Evolutionary conservation across 139 green algal genomes (phyloP).

Genomic region (Haematococcus lacustris): DNA sequence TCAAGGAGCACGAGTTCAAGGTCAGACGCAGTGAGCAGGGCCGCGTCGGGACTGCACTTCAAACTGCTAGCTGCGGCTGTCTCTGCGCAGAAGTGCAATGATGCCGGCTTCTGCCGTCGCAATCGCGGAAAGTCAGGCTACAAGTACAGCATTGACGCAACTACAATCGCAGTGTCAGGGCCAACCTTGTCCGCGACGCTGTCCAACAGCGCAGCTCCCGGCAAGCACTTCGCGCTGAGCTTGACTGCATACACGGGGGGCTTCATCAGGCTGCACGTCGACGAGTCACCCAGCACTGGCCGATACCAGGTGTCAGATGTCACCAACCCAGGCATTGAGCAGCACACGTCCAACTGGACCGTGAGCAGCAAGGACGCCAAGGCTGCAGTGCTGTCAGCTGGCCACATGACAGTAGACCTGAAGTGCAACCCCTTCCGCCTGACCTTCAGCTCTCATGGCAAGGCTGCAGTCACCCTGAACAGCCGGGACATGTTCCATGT

Average conservation of each 20-base stretch:
- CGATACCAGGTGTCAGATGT: too few species aligned
- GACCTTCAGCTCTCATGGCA: constrained; percentile 31
- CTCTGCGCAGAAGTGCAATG: constrained; percentile 82
- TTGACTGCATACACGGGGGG: constrained; percentile 57
- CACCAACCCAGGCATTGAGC: too few species aligned
- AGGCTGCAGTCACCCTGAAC: constrained; percentile 66
- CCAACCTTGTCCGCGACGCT: constrained; percentile 44
- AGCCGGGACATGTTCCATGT: constrained; percentile 71
- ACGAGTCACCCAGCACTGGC: too few species aligned
- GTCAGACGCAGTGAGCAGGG: constrained; percentile 24
- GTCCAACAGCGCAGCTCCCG: constrained; percentile 25
- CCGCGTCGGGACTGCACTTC: too few species aligned
- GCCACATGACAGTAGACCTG: constrained; percentile 41
- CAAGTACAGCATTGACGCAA: constrained; percentile 46
- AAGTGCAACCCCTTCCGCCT: constrained; percentile 58
- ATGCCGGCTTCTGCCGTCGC: constrained; percentile 78
- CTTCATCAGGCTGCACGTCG: constrained; percentile 69
- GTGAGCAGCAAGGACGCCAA: too few species aligned
- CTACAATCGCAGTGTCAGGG: constrained; percentile 39
- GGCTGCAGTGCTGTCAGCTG: too few species aligned
- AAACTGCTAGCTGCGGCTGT: too few species aligned
- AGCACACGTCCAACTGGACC: too few species aligned
- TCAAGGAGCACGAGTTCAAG: constrained; percentile 95
- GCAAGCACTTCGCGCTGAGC: constrained; percentile 36
- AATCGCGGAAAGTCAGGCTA: constrained; percentile 50